phyloP scores from a whole-genome alignment of 495 filamentous ascomycete genomes.

The Platismatia glauca region DNA sequence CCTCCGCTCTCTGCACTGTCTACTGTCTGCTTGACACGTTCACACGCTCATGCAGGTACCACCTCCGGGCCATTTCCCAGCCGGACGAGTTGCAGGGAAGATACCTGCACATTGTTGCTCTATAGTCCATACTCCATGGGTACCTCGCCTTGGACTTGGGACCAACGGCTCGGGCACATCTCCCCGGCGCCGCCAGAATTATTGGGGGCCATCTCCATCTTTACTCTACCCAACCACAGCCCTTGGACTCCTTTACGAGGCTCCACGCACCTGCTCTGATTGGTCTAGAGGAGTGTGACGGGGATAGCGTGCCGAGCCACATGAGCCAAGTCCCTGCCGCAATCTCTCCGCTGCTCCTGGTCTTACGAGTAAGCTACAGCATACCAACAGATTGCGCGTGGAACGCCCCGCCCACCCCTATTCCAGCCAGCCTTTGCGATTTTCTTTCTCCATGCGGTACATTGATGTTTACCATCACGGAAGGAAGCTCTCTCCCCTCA shows the following conservation, averaged over 20 bases:
- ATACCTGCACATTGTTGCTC: background rate
- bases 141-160: too few relatives aligned
- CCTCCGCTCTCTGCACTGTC: background rate
- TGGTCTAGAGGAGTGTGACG: background rate
- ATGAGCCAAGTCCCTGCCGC: background rate
- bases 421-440: background rate
- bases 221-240: background rate
- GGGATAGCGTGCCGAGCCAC: conserved; percentile 3
- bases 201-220: background rate
- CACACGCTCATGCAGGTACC: background rate
- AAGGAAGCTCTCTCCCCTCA: too few relatives aligned
- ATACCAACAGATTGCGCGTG: background rate
- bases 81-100: background rate
- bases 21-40: background rate
- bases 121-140: too few relatives aligned
- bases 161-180: background rate
- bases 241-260: too few relatives aligned
- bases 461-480: too few relatives aligned
- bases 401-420: background rate
- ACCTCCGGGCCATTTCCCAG: background rate
- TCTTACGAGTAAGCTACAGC: background rate
- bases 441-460: too few relatives aligned
- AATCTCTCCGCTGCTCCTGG: background rate
- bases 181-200: background rate
- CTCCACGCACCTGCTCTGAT: background rate